Conservation (phyloP, 2,329 filamentous ascomycete genomes). For the Domatiomyces catenatus region DNA sequence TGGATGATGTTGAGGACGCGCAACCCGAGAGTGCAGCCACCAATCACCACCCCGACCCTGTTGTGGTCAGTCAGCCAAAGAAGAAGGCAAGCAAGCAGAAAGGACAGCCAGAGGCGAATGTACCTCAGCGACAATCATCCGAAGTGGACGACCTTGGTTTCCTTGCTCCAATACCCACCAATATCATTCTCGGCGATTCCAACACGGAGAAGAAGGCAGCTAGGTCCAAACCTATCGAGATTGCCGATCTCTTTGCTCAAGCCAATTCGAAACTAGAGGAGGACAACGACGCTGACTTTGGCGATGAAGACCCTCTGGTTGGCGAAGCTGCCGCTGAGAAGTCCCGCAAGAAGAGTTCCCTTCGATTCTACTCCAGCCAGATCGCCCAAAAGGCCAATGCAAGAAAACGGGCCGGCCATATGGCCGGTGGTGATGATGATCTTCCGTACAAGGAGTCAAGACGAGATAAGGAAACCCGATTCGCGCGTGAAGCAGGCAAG, state of each 20-base stretch:
- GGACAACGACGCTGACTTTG: conserved; percentile 72
- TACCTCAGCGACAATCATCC: conserved; percentile 6
- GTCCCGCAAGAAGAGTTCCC: conserved; percentile 71
- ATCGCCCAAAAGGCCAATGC: conserved; percentile 90
- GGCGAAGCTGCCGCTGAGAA: conserved; percentile 72
- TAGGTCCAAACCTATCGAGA: conserved; percentile 34
- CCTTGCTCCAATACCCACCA: conserved; percentile 21
- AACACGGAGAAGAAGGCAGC: conserved; percentile 47
- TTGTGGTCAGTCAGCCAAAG: conserved; percentile 22
- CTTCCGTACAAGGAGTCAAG: conserved; percentile 73
- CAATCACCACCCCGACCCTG: conserved; percentile 22
- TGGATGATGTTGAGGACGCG: conserved; percentile 25
- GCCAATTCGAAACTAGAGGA: conserved; percentile 23
- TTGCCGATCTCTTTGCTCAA: conserved; percentile 25
- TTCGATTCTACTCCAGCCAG: conserved; percentile 96
- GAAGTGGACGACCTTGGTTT: conserved; percentile 40
- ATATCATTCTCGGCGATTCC: not conserved
- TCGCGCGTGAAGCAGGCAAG: conserved; percentile 77
- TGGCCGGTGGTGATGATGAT: conserved; percentile 46
- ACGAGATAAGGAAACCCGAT: conserved; percentile 66
- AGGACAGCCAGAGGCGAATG: not conserved
- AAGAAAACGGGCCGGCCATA: conserved; percentile 46
- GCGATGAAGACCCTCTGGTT: conserved; percentile 70
- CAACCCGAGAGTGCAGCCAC: conserved; percentile 19
- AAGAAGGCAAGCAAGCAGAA: conserved; percentile 34